phyloP scores from a whole-genome alignment of 225 moss, liverwort and hornwort genomes.

The Marchantia polymorpha region DNA sequence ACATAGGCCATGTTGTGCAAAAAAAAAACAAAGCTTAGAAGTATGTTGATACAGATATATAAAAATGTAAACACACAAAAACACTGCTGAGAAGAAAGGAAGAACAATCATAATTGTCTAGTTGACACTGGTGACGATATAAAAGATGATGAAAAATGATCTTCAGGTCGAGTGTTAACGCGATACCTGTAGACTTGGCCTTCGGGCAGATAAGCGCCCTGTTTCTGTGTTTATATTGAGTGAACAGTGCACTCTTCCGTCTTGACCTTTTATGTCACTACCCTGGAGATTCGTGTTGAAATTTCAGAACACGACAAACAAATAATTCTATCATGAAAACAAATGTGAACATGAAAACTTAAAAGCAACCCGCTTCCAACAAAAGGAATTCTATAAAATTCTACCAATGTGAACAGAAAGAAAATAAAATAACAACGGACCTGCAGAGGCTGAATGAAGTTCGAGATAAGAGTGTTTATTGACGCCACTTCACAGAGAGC shows the following conservation, averaged over 20 bases:
- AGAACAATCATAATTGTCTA: no score
- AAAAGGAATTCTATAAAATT: no score
- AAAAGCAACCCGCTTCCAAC: no score
- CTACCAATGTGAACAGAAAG: neutral
- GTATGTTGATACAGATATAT: no score
- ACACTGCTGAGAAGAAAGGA: no score
- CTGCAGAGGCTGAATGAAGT: slow-evolving; percentile 95
- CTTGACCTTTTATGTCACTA: slow-evolving; percentile 77
- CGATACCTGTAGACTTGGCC: slow-evolving; percentile 91
- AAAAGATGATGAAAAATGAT: no score
- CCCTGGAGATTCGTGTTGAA: slow-evolving; percentile 46
- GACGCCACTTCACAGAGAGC: slow-evolving; percentile 96
- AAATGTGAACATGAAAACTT: no score
- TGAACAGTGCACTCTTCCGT: slow-evolving; percentile 91
- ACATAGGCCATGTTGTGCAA: neutral
- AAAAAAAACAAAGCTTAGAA: neutral
- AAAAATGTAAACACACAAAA: no score
- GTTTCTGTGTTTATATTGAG: slow-evolving; percentile 98
- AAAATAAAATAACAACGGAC: slow-evolving; percentile 31
- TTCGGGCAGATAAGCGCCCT: slow-evolving; percentile 94
- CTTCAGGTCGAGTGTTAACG: neutral
- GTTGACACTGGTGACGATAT: no score
- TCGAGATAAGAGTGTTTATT: slow-evolving; percentile 89
- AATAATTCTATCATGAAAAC: no score
- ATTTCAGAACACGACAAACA: slow-evolving; percentile 6